Base-by-base conservation (phyloP, 306 rosid species). In the Rosa rugosa region DNA sequence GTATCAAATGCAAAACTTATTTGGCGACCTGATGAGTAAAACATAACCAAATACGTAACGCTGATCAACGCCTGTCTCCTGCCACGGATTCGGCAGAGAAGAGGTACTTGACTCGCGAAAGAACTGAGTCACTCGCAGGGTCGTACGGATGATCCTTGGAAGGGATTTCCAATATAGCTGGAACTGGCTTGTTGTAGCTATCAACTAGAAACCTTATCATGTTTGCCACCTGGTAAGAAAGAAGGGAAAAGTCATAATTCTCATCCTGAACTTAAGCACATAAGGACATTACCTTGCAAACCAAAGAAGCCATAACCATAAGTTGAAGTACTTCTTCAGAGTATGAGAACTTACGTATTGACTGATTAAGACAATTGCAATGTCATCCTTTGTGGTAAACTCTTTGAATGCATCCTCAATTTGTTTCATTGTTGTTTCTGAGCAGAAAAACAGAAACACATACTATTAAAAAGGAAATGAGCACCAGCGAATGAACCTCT, bases 351-450 rank as follows among this genome's bases (percentile, higher is more conserved):
- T 89, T 90, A 93, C 99, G 76, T 87, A 93, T 93, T 95, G 98
- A 85, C 99, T 93, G 76, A 95, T 95, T 83, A 93, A 80, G 82
- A 95, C 93, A 74, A 93, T 83, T 7, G 99, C 98, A 47, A 93
- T 80, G 71, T 95, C 94, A 69, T 95, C 99, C 85, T 87, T 86
- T 60, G 93, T 6, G 18, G 97, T 90, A 81, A 95, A 95, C 78
- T 95, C 99, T 80, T 91, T 95, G 88, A 93, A 95, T 69, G 97
- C 94, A 77, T 95, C 99, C 89, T 95, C 99, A 65, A 93, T 93
- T 85, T 87, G 90, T 85, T 95, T 95, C 45, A 95, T 90, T 14
- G 98, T 91, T 46, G 98, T 95, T 85, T 95, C 97, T 95, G 86
- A 36, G 75, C 20, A 75, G 3, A 75, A 49, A 71, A 36, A 66